Base-by-base conservation (phyloP, 192 early-diverging fungal species). In the Rhizoclosmatium sp. region DNA sequence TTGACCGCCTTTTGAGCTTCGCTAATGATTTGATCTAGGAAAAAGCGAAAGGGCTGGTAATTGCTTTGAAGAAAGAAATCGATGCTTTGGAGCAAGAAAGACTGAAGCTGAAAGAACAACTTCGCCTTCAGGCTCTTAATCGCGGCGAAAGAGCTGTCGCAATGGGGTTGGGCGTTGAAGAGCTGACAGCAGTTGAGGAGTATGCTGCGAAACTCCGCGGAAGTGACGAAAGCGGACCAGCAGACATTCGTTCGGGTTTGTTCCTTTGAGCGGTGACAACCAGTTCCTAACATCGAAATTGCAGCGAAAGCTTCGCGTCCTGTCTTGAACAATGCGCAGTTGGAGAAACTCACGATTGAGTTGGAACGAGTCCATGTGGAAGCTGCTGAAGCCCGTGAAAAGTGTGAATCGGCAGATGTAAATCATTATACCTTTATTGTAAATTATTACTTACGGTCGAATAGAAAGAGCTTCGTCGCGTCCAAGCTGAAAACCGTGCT, bases 31-130 rank as follows among this genome's bases (percentile, higher is more conserved):
- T 40, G 23, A 16, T 14, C 4, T 40, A 84, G 82, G 83, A 90
- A 82, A 49, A 87, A 75, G 23, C 76, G 3, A 80, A 76, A 58
- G 74, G 82, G 4, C 68, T 90, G 23, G 82, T 64, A 44, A 51
- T 75, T 5, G 48, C 76, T n/a, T 76, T 90, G 2, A 82, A 87
- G 56, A 71, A 76, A 42, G 89, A 90, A 72, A 80, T 90, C 45
- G 84, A 89, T n/a, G 16, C 54, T 42, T 66, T 90, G 58, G 89
- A 90, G 59, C 84, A 90, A 56, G 89, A 90, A 75, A 46, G 89
- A 47, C 48, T 90, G 10, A 74, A 80, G 56, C 65, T 89, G 12
- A 90, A 90, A 77, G 56, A 76, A 5, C 39, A 60, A 5, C 67
- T 88, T 49, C 69, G 89, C 5, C 47, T 85, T 9, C 79, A 81